A percentile compares a stretch with the other conserved stretches of the same genome.
Conservation (phyloP, 1,284 basidiomycete species). For the Fomes fomentarius region DNA sequence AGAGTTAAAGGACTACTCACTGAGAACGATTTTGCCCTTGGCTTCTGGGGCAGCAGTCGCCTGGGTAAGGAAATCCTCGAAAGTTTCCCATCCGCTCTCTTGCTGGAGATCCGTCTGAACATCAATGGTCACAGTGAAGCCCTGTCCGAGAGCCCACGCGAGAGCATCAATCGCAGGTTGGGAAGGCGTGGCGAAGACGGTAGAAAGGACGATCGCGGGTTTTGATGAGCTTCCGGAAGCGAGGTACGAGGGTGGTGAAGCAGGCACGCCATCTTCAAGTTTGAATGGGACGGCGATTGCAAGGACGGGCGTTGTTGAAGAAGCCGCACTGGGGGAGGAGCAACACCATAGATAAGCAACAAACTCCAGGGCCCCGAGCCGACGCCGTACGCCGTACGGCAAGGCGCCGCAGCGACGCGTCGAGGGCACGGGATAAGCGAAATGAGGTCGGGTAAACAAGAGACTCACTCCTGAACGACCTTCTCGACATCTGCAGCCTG, state of each 20-base stretch:
- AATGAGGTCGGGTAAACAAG: no score
- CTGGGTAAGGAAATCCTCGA: conserved; percentile 76
- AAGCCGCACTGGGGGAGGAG: conserved; percentile 12
- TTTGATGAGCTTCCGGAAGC: conserved; percentile 38
- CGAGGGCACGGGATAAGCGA: conserved; percentile 9
- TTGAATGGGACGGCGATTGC: conserved; percentile 48
- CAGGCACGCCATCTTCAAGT: conserved; percentile 48
- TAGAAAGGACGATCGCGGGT: conserved; percentile 54
- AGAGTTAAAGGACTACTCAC: no score
- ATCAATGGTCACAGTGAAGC: conserved; percentile 70
- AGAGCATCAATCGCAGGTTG: conserved; percentile 55
- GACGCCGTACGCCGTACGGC: background rate
- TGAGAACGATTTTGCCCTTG: conserved; percentile 68
- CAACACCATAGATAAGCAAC: conserved; percentile 16
- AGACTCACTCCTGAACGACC: conserved; percentile 38
- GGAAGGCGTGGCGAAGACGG: conserved; percentile 54
- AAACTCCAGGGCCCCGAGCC: background rate
- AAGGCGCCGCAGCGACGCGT: background rate
- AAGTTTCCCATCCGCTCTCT: conserved; percentile 66
- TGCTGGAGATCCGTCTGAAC: conserved; percentile 54
- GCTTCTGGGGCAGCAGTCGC: conserved; percentile 46
- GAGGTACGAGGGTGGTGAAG: conserved; percentile 42
- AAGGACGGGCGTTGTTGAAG: conserved; percentile 22
- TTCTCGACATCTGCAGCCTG: conserved; percentile 41
- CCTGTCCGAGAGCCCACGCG: conserved; percentile 63